These are phyloP conservation scores for Barbarea vulgaris DNA, from an alignment of 345 rosid genomes.

Conservation along the genomic window DNA sequence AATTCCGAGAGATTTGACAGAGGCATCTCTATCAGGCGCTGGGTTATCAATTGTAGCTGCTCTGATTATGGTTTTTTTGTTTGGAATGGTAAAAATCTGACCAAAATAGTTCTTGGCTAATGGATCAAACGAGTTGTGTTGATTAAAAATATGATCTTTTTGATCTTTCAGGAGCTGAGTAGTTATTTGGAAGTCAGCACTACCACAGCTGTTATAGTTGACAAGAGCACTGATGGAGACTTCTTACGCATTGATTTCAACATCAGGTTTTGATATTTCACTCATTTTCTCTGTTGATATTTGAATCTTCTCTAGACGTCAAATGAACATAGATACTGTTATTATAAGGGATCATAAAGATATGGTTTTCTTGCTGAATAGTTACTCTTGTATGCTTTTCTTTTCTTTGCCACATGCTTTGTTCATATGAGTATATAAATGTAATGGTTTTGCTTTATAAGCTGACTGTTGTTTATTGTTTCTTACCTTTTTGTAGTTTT, in stretches of 20 bases:
- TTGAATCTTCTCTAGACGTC: background rate
- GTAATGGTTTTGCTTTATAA: background rate
- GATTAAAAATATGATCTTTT: constrained; percentile 7
- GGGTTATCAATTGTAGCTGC: constrained; percentile 93
- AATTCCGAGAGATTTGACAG: constrained; percentile 99
- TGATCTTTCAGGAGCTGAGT: constrained; percentile 67
- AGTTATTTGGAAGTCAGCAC: constrained; percentile 75
- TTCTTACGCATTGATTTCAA: constrained; percentile 93
- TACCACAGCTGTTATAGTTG: constrained; percentile 83
- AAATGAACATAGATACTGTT: background rate
- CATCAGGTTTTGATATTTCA: constrained; percentile 57
- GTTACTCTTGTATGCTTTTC: background rate
- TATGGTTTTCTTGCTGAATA: background rate
- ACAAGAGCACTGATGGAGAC: constrained; percentile 91
- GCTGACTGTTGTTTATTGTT: constrained; percentile 10
- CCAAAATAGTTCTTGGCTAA: background rate
- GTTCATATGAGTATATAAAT: background rate
- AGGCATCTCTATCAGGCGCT: constrained; percentile 98
- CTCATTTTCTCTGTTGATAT: background rate
- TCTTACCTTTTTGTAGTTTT: constrained; percentile 60
- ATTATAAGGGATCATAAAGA: background rate
- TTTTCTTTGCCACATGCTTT: background rate
- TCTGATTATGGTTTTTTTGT: constrained; percentile 81
- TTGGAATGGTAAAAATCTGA: constrained; percentile 84
- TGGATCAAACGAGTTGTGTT: constrained; percentile 13